Percentiles rank a stretch among this genome's conserved stretches.
These are phyloP conservation scores for Mortierella sp. DNA, from an alignment of 371 early-diverging fungal genomes.

Conservation along the genomic window DNA sequence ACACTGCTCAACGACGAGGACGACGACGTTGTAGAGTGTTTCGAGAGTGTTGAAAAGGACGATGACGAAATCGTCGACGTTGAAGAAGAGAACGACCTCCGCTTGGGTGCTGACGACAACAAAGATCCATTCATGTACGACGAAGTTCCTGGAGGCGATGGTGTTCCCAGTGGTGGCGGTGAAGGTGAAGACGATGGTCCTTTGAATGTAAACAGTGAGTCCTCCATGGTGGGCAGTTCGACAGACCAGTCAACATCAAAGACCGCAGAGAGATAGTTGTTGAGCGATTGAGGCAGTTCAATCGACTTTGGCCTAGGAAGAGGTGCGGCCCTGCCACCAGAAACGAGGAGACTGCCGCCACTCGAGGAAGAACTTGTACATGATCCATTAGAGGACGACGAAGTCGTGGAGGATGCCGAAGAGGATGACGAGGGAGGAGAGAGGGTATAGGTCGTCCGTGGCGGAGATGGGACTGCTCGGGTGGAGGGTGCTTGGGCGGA, in stretches of 20 bases:
- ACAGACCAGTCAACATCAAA: conserved; percentile 55
- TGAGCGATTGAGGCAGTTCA: conserved; percentile 40
- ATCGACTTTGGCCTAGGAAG: conserved; percentile 31
- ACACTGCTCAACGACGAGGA: conserved; percentile 1
- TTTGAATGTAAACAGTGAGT: conserved; percentile 32
- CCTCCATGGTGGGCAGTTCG: conserved; percentile 24
- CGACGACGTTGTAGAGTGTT: not conserved
- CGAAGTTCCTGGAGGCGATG: not conserved
- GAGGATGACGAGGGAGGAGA: conserved; percentile 5
- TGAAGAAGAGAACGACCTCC: not conserved
- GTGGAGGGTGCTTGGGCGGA: not conserved
- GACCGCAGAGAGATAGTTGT: conserved; percentile 35
- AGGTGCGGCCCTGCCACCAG: not conserved
- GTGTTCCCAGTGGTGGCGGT: not conserved
- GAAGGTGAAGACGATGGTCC: conserved; percentile 7
- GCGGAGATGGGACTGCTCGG: not conserved
- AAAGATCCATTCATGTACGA: not conserved
- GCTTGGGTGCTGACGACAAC: conserved; percentile 5
- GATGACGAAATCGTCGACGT: not conserved
- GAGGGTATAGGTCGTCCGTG: not conserved
- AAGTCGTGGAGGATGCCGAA: not conserved
- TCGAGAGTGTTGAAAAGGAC: not conserved
- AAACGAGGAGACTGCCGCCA: too few species aligned
- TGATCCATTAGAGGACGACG: not conserved
- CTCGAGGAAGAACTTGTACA: not conserved